Conservation (phyloP, 2,329 filamentous ascomycete genomes). For the Exophiala bonariae region DNA sequence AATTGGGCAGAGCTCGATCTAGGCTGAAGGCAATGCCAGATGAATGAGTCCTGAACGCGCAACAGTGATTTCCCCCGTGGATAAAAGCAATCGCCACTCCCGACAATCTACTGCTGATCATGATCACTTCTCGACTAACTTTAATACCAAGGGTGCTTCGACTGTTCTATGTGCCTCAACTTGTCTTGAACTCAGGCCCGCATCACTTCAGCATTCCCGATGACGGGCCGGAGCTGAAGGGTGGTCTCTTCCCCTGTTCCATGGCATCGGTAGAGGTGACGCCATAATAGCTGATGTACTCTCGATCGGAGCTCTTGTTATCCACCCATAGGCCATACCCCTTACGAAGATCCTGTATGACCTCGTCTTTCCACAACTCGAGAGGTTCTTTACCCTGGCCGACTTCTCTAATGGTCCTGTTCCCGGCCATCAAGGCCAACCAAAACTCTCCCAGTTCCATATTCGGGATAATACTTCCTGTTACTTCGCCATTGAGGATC, state of each 20-base stretch:
- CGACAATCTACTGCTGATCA: no score
- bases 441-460: conserved; percentile 11
- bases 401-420: conserved; percentile 11
- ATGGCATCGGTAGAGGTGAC: conserved; percentile 9
- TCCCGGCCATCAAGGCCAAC: conserved; percentile 12
- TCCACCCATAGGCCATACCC: conserved; percentile 7
- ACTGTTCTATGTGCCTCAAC: no score
- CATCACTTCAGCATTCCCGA: no score
- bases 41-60: no score
- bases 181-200: no score
- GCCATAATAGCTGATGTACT: conserved; percentile 11
- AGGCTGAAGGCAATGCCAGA: no score
- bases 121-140: no score
- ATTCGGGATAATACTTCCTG: conserved; percentile 42
- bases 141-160: no score
- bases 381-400: conserved; percentile 10
- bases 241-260: conserved; percentile 2
- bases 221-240: no score
- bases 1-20: no score
- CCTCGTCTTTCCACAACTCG: conserved; percentile 9
- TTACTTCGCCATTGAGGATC: conserved; percentile 37
- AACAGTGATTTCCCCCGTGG: no score
- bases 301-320: conserved; percentile 13
- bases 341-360: not conserved
- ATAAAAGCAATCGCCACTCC: no score